Base-by-base conservation (phyloP, 306 rosid genomes). In the Parietaria judaica region DNA sequence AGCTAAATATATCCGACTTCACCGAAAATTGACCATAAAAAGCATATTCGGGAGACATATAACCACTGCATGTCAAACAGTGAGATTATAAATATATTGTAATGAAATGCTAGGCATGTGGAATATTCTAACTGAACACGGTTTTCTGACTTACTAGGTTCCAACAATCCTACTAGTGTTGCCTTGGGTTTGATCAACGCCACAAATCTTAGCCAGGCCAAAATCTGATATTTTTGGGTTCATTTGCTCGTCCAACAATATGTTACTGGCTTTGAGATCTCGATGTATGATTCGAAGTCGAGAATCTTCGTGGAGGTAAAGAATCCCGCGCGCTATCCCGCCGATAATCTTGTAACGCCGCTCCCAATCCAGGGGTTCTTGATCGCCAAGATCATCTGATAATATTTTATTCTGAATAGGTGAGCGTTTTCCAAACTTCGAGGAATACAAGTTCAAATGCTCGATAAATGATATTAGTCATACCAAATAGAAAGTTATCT, bases 221-320 rank as follows among this genome's bases (percentile, higher is more conserved):
- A 84, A 81, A 35, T 81, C 78, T 4, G 81, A 54, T 34, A 84
- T 72, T 45, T 81, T 84, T 38, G 80, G 55, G 45, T 79, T 70
- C 64, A 81, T 68, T 44, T 74, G 31, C 3, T 2, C 68, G 61
- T 84, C 81, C 58, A 84, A 36, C 9, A 81, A 53, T 31, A 84
- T 38, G 31, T 81, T 84, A 35, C 78, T 58, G 6, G 80, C 57
- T n/a, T n/a, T n/a, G n/a, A n/a, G n/a, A n/a, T n/a, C n/a, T n/a
- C n/a, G n/a, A n/a, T n/a, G n/a, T n/a, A 76, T 76, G 7, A 80
- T 66, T 70, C 51, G 56, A 55, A 69, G 79, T 2, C 50, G 59
- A 3, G 81, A 80, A 46, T 80, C 79, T 46, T 80, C 72, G 2
- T 80, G 85, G 1, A 80, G 66, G 45, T 80, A 77, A 3, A 70